Conservation (phyloP, 1,284 basidiomycete genomes). For the Athelia psychrophila region DNA sequence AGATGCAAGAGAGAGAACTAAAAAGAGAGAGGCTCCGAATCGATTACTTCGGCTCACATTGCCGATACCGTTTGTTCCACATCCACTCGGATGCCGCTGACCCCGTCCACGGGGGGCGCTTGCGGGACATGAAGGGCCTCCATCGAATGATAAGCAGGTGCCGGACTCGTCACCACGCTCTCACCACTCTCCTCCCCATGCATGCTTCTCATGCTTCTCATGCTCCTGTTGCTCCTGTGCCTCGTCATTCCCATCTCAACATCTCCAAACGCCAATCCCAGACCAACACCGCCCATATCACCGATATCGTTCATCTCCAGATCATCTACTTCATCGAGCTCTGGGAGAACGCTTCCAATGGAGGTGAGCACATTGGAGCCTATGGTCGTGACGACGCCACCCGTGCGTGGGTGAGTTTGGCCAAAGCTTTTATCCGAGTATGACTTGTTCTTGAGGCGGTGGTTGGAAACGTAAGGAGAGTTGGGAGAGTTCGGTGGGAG, state of each 20-base stretch:
- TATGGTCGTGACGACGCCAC: constrained; percentile 37
- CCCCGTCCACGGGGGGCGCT: constrained; percentile 34
- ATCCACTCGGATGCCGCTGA: constrained; percentile 60
- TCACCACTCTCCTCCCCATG: constrained; percentile 25
- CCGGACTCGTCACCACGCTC: constrained; percentile 34
- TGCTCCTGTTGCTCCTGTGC: constrained; percentile 8
- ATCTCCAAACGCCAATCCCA: constrained; percentile 10
- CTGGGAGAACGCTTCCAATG: constrained; percentile 59
- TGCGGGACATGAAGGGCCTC: constrained; percentile 37
- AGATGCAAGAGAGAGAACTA: no score
- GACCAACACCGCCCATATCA: constrained; percentile 28
- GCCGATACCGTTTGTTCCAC: constrained; percentile 58
- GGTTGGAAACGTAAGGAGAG: constrained; percentile 50
- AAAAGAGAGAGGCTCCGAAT: no score
- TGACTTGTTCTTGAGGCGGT: constrained; percentile 34
- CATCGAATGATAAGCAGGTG: constrained; percentile 49
- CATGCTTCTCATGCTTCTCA: constrained; percentile 25
- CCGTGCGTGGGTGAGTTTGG: constrained; percentile 21
- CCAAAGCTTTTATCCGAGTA: constrained; percentile 29
- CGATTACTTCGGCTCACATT: constrained; percentile 27
- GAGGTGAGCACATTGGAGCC: constrained; percentile 67
- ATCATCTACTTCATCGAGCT: constrained; percentile 48
- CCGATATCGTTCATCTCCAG: constrained; percentile 54
- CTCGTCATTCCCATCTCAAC: constrained; percentile 33
- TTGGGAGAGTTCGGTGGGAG: constrained; percentile 35